Base-by-base conservation (phyloP, 2,329 filamentous ascomycete species). In the Neofusicoccum umdonicola region DNA sequence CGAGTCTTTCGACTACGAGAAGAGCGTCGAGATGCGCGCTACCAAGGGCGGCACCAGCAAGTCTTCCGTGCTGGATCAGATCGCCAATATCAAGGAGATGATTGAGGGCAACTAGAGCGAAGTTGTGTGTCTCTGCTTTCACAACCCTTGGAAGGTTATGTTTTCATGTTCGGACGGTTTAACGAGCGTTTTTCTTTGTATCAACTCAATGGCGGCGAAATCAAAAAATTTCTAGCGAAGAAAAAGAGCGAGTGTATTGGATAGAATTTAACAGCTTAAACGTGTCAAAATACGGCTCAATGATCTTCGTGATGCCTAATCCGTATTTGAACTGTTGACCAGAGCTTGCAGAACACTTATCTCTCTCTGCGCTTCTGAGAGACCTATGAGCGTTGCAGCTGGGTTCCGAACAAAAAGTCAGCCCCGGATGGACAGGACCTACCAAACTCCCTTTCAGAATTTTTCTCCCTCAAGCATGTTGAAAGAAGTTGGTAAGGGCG, bases 31-130 rank as follows among this genome's bases (percentile, higher is more conserved):
- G 83, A 84, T 90, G 81, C 87, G 90, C 72, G 85, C 87, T 47
- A 88, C 91, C 2, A 88, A 87, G 69, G 93, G 92, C 27, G 91
- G 92, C 34, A 95, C 91, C 27, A 93, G 90, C 80, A 88, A 85
- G 79, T 84, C 84, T 12, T 84, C 85, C 27, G 88, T 90, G 6
- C 71, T 85, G 68, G 83, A 89, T 78, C 88, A 91, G 79, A 84
- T 90, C 68, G 78, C 84, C 71, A 83, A 80, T 27, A 71, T 83
- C 68, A 82, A 82, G 72, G 72, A 78, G 73, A 74, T 73, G 44
- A 56, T 64, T 17, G 52, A 52, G 22, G 54, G 51, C n/a, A 63
- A 63, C 48, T 63, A 27, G 34, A 19, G 5, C 8, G 2, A 7
- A 31, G 5, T 50, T 11, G 2, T n/a, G 27, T 31, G 27, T 27